Evolutionary conservation across 2,329 filamentous ascomycete species (phyloP).

Genomic region (Epichloe typhina): DNA sequence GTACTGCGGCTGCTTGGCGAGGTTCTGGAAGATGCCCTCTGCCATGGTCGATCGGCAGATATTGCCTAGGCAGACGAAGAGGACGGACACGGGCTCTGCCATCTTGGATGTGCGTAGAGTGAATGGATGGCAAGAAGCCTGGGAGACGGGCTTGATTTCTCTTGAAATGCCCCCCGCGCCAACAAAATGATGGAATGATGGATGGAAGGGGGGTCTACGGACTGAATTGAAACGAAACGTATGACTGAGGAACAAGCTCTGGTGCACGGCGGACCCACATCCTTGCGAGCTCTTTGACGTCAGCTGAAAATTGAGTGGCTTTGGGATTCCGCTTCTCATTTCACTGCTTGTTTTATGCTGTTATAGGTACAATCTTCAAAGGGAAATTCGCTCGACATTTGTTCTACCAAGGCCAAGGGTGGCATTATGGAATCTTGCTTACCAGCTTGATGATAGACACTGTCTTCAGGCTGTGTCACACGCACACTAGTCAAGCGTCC

Average conservation of each 20-base stretch:
- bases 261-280: no score
- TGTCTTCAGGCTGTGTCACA: not conserved
- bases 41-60: conserved; percentile 94
- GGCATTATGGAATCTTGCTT: no score
- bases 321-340: no score
- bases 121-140: not conserved
- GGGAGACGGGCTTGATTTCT: not conserved
- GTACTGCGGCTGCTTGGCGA: conserved; percentile 49
- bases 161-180: not conserved
- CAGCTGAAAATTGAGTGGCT: no score
- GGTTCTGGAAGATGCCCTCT: conserved; percentile 75
- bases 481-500: not conserved
- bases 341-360: no score
- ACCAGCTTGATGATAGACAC: not conserved
- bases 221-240: no score
- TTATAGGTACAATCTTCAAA: no score
- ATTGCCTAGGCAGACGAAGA: conserved; percentile 95
- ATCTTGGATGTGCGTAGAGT: conserved; percentile 12
- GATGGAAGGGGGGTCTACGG: not conserved
- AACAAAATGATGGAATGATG: not conserved
- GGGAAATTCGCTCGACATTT: no score
- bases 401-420: no score
- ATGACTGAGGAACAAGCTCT: no score
- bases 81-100: conserved; percentile 48
- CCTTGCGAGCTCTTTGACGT: no score